Conservation (phyloP, 176 grass and related monocot genomes). For the Oryza meridionalis region DNA sequence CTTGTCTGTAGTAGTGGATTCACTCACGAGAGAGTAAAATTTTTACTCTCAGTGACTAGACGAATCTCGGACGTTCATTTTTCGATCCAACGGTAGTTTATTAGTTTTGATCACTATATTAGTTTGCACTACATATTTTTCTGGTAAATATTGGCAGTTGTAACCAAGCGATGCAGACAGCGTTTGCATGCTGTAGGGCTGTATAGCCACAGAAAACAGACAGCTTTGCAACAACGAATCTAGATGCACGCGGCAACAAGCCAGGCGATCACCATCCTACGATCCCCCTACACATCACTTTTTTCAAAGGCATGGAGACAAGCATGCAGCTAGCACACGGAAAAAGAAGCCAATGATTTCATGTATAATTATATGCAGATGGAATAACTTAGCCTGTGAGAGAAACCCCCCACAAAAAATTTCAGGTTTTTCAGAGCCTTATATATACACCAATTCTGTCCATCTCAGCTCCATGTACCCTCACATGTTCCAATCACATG, state of each 20-base stretch:
- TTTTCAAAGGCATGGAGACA: not conserved
- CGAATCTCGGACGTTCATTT: too few species aligned
- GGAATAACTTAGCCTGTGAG: conserved; percentile 37
- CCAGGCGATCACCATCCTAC: conserved; percentile 3
- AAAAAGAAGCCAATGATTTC: conserved; percentile 3
- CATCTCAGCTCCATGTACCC: not conserved
- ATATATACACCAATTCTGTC: not conserved
- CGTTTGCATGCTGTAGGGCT: not conserved
- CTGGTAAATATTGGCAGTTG: not conserved
- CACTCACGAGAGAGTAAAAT: too few species aligned
- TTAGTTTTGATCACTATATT: too few species aligned
- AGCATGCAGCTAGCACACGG: not conserved
- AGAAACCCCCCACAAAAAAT: not conserved
- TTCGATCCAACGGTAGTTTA: too few species aligned
- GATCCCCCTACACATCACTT: not conserved
- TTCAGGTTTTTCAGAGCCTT: not conserved
- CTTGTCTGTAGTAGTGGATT: too few species aligned
- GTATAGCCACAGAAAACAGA: not conserved
- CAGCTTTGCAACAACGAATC: not conserved
- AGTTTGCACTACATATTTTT: too few species aligned
- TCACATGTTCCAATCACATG: not conserved
- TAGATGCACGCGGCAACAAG: not conserved
- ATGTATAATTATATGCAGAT: too few species aligned
- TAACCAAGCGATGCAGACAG: not conserved
- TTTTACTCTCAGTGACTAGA: too few species aligned